phyloP scores from a whole-genome alignment of 305 asterid species.

The Plantago coronopus region DNA sequence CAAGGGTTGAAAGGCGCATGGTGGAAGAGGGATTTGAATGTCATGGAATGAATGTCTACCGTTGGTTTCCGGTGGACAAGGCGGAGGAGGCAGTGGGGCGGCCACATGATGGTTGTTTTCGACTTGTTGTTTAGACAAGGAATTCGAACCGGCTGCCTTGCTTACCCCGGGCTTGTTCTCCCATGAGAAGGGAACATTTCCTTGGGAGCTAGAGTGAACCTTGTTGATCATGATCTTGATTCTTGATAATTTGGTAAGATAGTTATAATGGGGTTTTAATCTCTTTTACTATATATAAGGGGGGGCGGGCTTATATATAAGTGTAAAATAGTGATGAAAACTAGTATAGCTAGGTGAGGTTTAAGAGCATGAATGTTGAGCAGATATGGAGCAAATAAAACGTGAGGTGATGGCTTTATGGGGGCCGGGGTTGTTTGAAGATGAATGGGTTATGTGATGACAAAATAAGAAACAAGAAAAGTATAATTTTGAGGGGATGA shows the following conservation, averaged over 20 bases:
- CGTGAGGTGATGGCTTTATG: slow-evolving; percentile 35
- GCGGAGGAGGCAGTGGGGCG: slow-evolving; percentile 47
- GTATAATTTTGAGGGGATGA: slow-evolving; percentile 21
- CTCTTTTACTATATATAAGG: background rate
- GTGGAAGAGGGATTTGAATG: slow-evolving; percentile 58
- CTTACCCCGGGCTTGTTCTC: slow-evolving; percentile 58
- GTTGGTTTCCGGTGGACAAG: slow-evolving; percentile 30
- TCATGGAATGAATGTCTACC: slow-evolving; percentile 35
- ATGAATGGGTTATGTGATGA: slow-evolving; percentile 12
- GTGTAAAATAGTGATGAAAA: background rate
- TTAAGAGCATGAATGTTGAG: slow-evolving; percentile 26
- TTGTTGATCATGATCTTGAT: slow-evolving; percentile 34
- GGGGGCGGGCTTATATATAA: slow-evolving; percentile 11
- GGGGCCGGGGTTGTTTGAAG: slow-evolving; percentile 27
- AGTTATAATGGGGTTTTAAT: background rate
- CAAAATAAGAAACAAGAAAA: background rate
- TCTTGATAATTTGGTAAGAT: slow-evolving; percentile 10
- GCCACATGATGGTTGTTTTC: background rate
- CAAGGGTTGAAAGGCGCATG: slow-evolving; percentile 44
- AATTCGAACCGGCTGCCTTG: slow-evolving; percentile 35
- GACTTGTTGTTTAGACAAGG: slow-evolving; percentile 5
- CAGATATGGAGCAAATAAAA: slow-evolving; percentile 43
- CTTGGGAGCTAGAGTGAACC: slow-evolving; percentile 56
- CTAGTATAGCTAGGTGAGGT: background rate
- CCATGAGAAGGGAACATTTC: slow-evolving; percentile 61